Percentiles rank a stretch among this genome's conserved stretches.
phyloP scores from a whole-genome alignment of 2,329 filamentous ascomycete genomes.

The Cytospora leucostoma region DNA sequence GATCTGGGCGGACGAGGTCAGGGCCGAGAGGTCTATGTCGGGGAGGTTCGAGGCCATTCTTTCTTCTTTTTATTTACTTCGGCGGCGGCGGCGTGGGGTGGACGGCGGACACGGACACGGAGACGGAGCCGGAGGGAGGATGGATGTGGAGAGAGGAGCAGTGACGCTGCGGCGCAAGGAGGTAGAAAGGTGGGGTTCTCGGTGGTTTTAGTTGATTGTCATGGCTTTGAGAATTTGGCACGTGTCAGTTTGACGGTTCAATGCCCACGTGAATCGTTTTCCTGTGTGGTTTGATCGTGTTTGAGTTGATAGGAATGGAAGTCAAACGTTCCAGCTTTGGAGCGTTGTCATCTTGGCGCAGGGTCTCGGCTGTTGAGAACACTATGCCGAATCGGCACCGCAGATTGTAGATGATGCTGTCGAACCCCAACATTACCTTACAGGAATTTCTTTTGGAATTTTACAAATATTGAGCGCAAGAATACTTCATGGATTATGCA shows the following conservation, averaged over 20 bases:
- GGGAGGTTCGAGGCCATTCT: slow-evolving; percentile 42
- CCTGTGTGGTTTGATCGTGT: background rate
- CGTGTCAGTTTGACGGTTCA: background rate
- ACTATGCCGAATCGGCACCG: slow-evolving; percentile 26
- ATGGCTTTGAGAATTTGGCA: slow-evolving; percentile 6
- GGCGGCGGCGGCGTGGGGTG: background rate
- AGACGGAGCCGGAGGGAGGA: background rate
- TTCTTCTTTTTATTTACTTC: slow-evolving; percentile 27
- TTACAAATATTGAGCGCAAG: background rate
- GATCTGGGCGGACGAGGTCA: slow-evolving; percentile 55
- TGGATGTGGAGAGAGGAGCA: background rate
- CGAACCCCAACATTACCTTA: background rate
- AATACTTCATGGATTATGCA: background rate
- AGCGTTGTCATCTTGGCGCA: slow-evolving; percentile 24
- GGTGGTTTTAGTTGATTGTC: slow-evolving; percentile 17
- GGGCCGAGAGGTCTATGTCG: slow-evolving; percentile 50
- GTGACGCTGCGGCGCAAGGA: slow-evolving; percentile 2
- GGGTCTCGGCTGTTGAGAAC: slow-evolving; percentile 3
- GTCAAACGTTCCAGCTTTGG: background rate
- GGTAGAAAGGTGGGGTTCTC: background rate
- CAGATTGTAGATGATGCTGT: background rate
- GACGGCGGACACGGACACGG: background rate
- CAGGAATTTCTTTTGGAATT: background rate
- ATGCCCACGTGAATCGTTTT: background rate
- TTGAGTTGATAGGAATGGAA: background rate